Percentiles rank a stretch among this genome's conserved stretches.
Evolutionary conservation across 495 filamentous ascomycete species (phyloP).

Genomic region (Cryomyces minteri): DNA sequence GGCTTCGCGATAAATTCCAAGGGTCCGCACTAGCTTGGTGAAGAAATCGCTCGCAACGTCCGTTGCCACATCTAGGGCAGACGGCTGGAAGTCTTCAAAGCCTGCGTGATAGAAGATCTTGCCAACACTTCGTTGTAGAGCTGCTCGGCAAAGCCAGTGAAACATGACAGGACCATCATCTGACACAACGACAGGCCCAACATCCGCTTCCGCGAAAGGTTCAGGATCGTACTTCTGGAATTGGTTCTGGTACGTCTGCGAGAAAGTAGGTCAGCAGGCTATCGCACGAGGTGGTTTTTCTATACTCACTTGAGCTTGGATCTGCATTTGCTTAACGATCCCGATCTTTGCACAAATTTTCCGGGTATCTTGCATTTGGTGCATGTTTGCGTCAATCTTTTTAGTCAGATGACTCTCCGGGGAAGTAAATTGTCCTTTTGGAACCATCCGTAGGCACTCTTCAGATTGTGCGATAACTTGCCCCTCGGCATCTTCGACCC

Average conservation of each 20-base stretch:
- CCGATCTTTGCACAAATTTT: constrained; percentile 92
- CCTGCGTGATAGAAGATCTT: constrained; percentile 95
- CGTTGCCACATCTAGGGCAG: constrained; percentile 75
- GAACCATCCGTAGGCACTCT: constrained; percentile 58
- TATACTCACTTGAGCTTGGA: constrained; percentile 67
- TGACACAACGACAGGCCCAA: constrained; percentile 66
- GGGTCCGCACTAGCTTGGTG: constrained; percentile 54
- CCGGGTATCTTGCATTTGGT: constrained; percentile 89
- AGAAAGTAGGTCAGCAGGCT: background rate
- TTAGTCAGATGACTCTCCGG: constrained; percentile 56
- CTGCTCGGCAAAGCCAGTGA: constrained; percentile 57
- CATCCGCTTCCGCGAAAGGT: constrained; percentile 72
- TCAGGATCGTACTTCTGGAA: constrained; percentile 94
- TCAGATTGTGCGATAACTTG: constrained; percentile 72
- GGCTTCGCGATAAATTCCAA: constrained; percentile 66
- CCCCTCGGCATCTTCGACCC: constrained; percentile 74
- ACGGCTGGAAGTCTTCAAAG: constrained; percentile 94
- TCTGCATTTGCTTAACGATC: constrained; percentile 98
- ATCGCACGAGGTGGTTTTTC: background rate
- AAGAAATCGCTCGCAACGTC: constrained; percentile 87
- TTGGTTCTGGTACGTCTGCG: constrained; percentile 88
- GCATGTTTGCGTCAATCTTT: constrained; percentile 77
- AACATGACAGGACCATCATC: constrained; percentile 78
- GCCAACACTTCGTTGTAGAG: constrained; percentile 73
- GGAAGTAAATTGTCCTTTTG: constrained; percentile 56